phyloP scores from a whole-genome alignment of 208 protist genomes.

The Leishmania lainsoni region DNA sequence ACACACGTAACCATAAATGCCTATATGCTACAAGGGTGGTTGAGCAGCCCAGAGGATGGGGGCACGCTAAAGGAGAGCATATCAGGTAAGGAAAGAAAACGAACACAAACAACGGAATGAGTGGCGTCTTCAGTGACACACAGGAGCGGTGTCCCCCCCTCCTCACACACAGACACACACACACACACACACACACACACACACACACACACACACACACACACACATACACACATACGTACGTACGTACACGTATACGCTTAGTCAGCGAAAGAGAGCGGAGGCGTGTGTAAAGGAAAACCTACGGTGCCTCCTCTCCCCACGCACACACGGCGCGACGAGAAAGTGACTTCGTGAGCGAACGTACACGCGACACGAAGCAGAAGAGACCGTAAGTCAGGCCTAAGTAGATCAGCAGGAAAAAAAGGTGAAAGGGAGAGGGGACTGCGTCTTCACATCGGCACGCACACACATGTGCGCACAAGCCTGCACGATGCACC shows the following conservation, averaged over 20 bases:
- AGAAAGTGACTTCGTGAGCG: not conserved
- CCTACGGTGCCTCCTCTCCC: not conserved
- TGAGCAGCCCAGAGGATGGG: not conserved
- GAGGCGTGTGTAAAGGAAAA: not conserved
- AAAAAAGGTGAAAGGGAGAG: not conserved
- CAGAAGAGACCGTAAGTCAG: conserved; percentile 22
- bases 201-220: not conserved
- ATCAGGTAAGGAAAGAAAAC: not conserved
- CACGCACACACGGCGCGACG: not conserved
- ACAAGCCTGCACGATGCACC: not conserved
- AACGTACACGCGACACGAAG: not conserved
- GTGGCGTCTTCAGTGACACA: not conserved
- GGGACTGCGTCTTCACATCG: not conserved
- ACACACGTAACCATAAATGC: not conserved
- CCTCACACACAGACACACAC: not conserved
- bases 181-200: not conserved
- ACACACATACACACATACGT: not conserved
- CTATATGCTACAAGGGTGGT: conserved; percentile 16
- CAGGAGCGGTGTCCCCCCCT: not conserved
- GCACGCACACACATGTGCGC: not conserved
- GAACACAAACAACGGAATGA: not conserved
- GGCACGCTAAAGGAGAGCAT: not conserved
- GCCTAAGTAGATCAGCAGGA: conserved; percentile 7
- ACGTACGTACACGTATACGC: not conserved
- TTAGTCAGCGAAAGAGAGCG: not conserved